Conservation (phyloP, 352 stramenopile species). For the Phytophthora aleatoria region DNA sequence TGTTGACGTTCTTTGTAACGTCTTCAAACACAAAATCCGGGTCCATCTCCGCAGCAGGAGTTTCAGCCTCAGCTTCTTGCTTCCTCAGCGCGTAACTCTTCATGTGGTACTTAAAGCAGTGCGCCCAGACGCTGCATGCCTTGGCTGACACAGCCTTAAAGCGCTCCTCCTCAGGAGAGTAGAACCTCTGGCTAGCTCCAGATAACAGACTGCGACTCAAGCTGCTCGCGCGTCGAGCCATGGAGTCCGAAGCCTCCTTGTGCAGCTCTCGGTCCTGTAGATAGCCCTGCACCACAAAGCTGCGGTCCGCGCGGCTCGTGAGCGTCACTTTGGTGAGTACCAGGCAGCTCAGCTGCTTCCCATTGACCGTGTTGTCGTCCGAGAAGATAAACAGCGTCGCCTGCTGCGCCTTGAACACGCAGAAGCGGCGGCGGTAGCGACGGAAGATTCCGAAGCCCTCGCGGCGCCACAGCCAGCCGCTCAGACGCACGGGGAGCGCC, state of each 20-base stretch:
- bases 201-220: slow-evolving; percentile 20
- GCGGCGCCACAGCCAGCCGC: slow-evolving; percentile 60
- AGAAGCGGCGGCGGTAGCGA: slow-evolving; percentile 56
- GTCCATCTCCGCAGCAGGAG: slow-evolving; percentile 20
- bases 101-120: slow-evolving; percentile 74
- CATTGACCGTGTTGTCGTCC: slow-evolving; percentile 46
- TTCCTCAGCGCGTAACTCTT: slow-evolving; percentile 44
- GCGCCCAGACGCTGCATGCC: slow-evolving; percentile 50
- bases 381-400: slow-evolving; percentile 52
- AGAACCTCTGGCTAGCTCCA: slow-evolving; percentile 52
- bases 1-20: slow-evolving; percentile 17
- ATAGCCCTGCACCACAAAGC: slow-evolving; percentile 46
- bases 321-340: slow-evolving; percentile 58
- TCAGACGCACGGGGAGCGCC: slow-evolving; percentile 43
- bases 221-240: slow-evolving; percentile 33
- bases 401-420: slow-evolving; percentile 53
- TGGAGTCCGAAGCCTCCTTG: slow-evolving; percentile 49
- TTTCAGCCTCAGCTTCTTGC: neutral
- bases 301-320: slow-evolving; percentile 30
- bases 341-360: slow-evolving; percentile 43
- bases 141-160: slow-evolving; percentile 57
- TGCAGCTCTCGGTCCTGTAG: slow-evolving; percentile 47
- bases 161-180: slow-evolving; percentile 40
- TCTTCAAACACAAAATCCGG: slow-evolving; percentile 56
- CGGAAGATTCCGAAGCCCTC: slow-evolving; percentile 50